Evolutionary conservation across 1,139 yeast species (phyloP).

Genomic region (Schizosaccharomyces versatilis): DNA sequence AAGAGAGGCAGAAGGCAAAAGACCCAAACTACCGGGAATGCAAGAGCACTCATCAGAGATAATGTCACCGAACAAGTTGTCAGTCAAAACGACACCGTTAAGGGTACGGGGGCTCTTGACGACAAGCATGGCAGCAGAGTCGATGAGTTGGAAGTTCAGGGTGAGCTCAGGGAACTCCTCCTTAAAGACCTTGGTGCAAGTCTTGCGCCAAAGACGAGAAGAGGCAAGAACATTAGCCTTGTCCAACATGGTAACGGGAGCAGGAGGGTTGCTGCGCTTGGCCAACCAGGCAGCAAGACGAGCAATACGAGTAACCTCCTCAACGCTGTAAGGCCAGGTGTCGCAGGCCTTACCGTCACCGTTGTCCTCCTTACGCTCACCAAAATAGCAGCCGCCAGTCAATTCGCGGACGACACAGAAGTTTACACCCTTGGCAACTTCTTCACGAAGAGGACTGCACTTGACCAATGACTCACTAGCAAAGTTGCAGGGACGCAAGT

Average conservation of each 20-base stretch:
- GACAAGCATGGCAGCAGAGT: slow-evolving; percentile 94
- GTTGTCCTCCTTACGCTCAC: slow-evolving; percentile 79
- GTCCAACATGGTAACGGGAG: slow-evolving; percentile 86
- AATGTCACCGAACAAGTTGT: slow-evolving; percentile 95
- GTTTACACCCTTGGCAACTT: slow-evolving; percentile 71
- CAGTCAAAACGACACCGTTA: slow-evolving; percentile 78
- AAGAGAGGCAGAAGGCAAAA: slow-evolving; percentile 86
- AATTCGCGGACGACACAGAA: slow-evolving; percentile 84
- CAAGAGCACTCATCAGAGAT: slow-evolving; percentile 94
- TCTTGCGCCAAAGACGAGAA: slow-evolving; percentile 85
- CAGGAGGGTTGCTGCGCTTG: slow-evolving; percentile 74
- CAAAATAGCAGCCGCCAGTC: slow-evolving; percentile 94
- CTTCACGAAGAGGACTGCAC: slow-evolving; percentile 67
- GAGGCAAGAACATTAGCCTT: slow-evolving; percentile 94
- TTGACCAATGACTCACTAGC: slow-evolving; percentile 69
- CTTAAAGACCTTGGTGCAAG: slow-evolving; percentile 62
- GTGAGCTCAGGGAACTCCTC: slow-evolving; percentile 75
- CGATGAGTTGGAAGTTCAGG: slow-evolving; percentile 82
- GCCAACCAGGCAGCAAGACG: slow-evolving; percentile 97
- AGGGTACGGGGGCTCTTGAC: slow-evolving; percentile 74
- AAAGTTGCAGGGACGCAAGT: slow-evolving; percentile 87
- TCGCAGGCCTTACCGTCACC: slow-evolving; percentile 71
- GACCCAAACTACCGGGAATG: slow-evolving; percentile 89
- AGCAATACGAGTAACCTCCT: slow-evolving; percentile 82
- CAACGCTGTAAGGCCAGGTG: slow-evolving; percentile 73